Base-by-base conservation (phyloP, 768 basidiomycete genomes). In the Leucocoprinus leucothites region DNA sequence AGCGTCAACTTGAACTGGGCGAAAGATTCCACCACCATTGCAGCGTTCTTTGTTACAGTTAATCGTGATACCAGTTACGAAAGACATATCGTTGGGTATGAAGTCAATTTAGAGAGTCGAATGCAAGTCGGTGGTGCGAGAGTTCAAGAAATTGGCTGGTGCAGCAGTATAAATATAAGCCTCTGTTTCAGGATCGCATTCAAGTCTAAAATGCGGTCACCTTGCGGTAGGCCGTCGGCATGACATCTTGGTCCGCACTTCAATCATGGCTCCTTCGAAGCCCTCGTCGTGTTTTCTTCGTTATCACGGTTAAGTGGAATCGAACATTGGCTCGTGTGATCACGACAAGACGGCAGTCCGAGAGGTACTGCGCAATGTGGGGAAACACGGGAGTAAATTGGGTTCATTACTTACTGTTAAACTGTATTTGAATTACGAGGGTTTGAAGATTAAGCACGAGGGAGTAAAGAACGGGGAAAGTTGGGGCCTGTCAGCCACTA, bases 11-110 rank as follows among this genome's bases (percentile, higher is more conserved):
- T 36, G 34, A 38, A 50, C 21, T 4, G 48, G 34, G 16, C 48
- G 48, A 22, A 50, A 50, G 34, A 50, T 50, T 21, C 48, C 48
- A 24, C 48, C 48, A 16, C 48, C 48, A 40, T 50, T 50, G 21
- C 48, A 13, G 14, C 48, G 48, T 35, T 50, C 48, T 3, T 25
- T 34, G 34, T 36, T 50, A 21, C 48, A 50, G 36, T 50, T 50
- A 35, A 50, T 50, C 6, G 48, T 50, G 35, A 50, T 50, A 16
- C 48, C 48, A 24, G 36, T 50, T 5, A 50, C 48, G 22, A 21
- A 35, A 9, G 48, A 40, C 48, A 50, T 50, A 5, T 31, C 11
- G 47, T n/a, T 19, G 19, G 28, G 16, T 19, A 18, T 44, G 42
- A 44, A 19, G 5, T 19, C 6, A 9, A 22, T 11, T 16, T 50